Evolutionary conservation across 371 early-diverging fungal genomes (phyloP).

Genomic region (Choanephora cucurbitarum): DNA sequence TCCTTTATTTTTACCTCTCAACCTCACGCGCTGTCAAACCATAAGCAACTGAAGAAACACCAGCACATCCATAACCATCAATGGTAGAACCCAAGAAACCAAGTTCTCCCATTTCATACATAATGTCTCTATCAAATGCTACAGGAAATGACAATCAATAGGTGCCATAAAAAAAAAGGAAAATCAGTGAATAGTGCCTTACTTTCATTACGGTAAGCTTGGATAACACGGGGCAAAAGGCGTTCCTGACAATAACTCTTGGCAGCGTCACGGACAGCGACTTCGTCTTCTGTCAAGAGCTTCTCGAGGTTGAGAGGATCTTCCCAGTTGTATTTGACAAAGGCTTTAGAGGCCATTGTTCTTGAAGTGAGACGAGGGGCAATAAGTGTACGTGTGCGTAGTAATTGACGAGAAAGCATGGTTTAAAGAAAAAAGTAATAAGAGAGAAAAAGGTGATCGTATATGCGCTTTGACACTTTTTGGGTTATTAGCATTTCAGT

Average conservation of each 20-base stretch:
- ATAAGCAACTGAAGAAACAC: conserved; percentile 96
- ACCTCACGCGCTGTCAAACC: conserved; percentile 96
- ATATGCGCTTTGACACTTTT: not conserved
- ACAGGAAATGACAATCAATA: conserved; percentile 1
- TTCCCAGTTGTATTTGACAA: conserved; percentile 91
- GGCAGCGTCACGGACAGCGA: conserved; percentile 83
- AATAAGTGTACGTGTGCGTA: conserved; percentile 10
- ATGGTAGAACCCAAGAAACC: conserved; percentile 96
- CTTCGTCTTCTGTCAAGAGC: conserved; percentile 89
- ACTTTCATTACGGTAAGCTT: conserved; percentile 90
- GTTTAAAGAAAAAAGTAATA: conserved; percentile 2
- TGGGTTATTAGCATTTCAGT: not conserved
- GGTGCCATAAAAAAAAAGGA: too few relatives aligned
- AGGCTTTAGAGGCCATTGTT: conserved; percentile 56
- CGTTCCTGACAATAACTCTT: conserved; percentile 87
- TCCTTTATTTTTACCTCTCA: conserved; percentile 63
- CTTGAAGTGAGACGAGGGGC: conserved; percentile 13
- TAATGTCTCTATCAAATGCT: conserved; percentile 89
- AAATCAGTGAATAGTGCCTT: too few relatives aligned
- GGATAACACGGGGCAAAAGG: conserved; percentile 82
- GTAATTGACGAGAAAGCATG: conserved; percentile 15
- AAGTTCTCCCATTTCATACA: conserved; percentile 93
- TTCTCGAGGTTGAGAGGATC: conserved; percentile 88
- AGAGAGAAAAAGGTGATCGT: conserved; percentile 2
- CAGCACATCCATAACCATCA: conserved; percentile 96